Base-by-base conservation (phyloP, 306 rosid species). In the Corylus avellana region DNA sequence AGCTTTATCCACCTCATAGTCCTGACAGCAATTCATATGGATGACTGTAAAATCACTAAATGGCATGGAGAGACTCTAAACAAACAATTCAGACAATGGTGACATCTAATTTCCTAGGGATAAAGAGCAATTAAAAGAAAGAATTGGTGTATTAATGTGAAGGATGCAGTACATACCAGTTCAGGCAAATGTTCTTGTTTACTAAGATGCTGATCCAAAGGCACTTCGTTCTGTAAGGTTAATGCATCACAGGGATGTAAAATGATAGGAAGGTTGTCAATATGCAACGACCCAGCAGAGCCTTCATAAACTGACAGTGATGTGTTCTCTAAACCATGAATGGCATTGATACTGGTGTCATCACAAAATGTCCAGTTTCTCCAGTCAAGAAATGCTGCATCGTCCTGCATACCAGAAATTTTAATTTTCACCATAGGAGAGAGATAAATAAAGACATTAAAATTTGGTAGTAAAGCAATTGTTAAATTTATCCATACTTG, bases 341-440 rank as follows among this genome's bases (percentile, higher is more conserved):
- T 58, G 68, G 73, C 62, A 54, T 63, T 72, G 72, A 76, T 4
- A 20, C 39, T 42, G 42, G 70, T 51, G 51, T 79, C 86, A 70
- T 82, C 89, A 70, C 74, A 50, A 78, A 93, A 86, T 8, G 73
- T 85, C 98, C 98, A 93, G 71, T 86, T 85, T 87, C 77, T 80
- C 97, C 97, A 90, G 77, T 91, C 92, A 82, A 80, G 81, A 13
- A 74, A 78, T 69, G 51, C 42, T 11, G 63, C 75, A 72, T 86
- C 87, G 61, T 89, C 93, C 97, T 93, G 93, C 86, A 88, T 63
- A 44, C 11, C 50, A 77, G 48, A 87, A 14, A 80, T 78, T 75
- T 71, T 54, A 82, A 14, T 63, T 55, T 79, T n/a, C 78, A 78
- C 74, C 53, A 56, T 67, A 22, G 48, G 75, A 78, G 69, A 77